Percentiles rank a stretch among this genome's conserved stretches.
These are phyloP conservation scores for Diphasiastrum complanatum DNA, from an alignment of 83 land plant species.

Conservation along the genomic window DNA sequence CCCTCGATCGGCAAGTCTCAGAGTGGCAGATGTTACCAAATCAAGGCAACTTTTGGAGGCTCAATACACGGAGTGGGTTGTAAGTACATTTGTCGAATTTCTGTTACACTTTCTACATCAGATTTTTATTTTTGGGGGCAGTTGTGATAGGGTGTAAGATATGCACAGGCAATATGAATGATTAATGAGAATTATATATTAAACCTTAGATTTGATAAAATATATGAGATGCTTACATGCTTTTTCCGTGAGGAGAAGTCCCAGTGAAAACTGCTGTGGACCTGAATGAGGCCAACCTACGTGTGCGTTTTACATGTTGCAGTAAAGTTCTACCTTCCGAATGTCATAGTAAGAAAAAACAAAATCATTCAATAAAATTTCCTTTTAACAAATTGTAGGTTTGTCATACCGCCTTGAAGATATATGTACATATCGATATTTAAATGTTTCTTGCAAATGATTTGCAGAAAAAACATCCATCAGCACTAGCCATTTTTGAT, in stretches of 20 bases:
- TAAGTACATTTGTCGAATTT: not conserved
- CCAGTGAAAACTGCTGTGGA: too few species aligned
- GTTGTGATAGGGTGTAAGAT: too few species aligned
- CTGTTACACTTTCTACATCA: not conserved
- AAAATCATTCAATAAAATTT: not conserved
- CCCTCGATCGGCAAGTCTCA: not conserved
- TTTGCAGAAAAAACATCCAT: conserved; percentile 1
- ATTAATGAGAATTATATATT: too few species aligned
- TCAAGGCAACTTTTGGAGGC: not conserved
- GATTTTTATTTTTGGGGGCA: not conserved
- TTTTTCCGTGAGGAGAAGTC: too few species aligned
- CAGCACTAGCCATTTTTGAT: not conserved
- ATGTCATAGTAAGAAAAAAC: not conserved
- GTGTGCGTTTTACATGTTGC: too few species aligned
- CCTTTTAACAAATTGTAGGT: too few species aligned
- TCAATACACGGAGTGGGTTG: conserved; percentile 7
- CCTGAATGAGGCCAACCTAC: too few species aligned
- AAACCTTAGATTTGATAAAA: too few species aligned
- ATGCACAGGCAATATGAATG: too few species aligned
- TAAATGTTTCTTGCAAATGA: too few species aligned
- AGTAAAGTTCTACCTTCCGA: not conserved
- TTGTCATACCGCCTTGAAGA: too few species aligned
- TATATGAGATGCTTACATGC: too few species aligned
- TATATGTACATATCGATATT: not conserved
- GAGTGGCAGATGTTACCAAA: not conserved